Conservation (phyloP, 2,329 filamentous ascomycete genomes). For the Xylariaceae sp. region DNA sequence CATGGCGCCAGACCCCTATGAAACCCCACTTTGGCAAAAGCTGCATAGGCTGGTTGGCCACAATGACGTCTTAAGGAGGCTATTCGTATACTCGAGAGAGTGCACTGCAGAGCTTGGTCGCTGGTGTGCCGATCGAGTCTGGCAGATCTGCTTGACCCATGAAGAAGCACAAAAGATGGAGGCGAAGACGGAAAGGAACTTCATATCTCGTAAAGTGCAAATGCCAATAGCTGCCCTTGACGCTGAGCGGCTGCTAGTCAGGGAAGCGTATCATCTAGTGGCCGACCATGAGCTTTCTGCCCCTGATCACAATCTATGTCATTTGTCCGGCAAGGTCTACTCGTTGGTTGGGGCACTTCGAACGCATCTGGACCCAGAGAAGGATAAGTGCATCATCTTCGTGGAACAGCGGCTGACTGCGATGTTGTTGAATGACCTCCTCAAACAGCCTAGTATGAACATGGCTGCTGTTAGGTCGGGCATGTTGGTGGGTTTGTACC, state of each 20-base stretch:
- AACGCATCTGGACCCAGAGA: conserved; percentile 61
- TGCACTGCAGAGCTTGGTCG: conserved; percentile 70
- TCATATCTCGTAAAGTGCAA: conserved; percentile 35
- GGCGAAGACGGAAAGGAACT: conserved; percentile 51
- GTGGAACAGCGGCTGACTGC: conserved; percentile 80
- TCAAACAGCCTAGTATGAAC: conserved; percentile 57
- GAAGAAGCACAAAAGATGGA: conserved; percentile 64
- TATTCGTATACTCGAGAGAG: conserved; percentile 62
- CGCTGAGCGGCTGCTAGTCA: conserved; percentile 47
- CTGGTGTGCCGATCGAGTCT: conserved; percentile 85
- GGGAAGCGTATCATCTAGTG: conserved; percentile 60
- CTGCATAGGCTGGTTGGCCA: conserved; percentile 51
- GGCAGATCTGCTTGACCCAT: conserved; percentile 70
- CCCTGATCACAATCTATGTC: conserved; percentile 34
- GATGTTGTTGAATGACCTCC: conserved; percentile 69
- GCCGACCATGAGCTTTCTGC: conserved; percentile 49
- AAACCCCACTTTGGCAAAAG: conserved; percentile 65
- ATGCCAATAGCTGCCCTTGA: conserved; percentile 30
- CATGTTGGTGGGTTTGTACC: conserved; percentile 51
- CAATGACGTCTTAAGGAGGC: conserved; percentile 52
- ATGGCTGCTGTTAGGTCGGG: conserved; percentile 59
- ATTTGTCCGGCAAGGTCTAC: conserved; percentile 74
- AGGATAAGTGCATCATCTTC: conserved; percentile 82
- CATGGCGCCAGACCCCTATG: conserved; percentile 51
- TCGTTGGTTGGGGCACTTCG: conserved; percentile 63